Base-by-base conservation (phyloP, 2,329 filamentous ascomycete species). In the Cladosporium sp. region DNA sequence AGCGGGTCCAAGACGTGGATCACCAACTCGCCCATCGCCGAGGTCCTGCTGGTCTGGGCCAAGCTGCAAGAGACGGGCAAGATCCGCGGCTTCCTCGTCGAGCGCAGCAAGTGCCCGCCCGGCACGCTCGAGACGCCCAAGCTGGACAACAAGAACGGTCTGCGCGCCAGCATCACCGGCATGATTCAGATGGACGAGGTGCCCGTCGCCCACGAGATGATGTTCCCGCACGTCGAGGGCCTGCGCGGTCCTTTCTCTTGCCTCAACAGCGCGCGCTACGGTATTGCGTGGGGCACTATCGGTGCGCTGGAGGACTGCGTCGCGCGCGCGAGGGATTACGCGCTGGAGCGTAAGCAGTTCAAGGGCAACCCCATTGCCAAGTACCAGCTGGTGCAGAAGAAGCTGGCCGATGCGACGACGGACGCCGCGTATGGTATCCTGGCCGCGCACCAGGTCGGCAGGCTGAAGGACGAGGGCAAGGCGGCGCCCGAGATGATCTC, bases 361-460 rank as follows among this genome's bases (percentile, higher is more conserved):
- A 95, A 95, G 75, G 84, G 84, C 46, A 97, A 97, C 70, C 91
- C 92, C 0, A 78, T 98, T 49, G 93, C 92, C 38, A 95, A 88
- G 70, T 98, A 98, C 68, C 93, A 98, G 75, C 83, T 98, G 11
- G 81, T 98, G 49, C 93, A 98, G 31, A 96, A 96, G 82, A 98
- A 98, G 77, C 77, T 98, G 57, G 87, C 92, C 0, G 93, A 98
- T 70, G 93, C 93, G 1, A 78, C 82, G 3, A 96, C 92, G 0
- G 93, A 98, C 69, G 89, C 87, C 2, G 86, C 91, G 1, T 97
- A 87, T 67, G 93, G 93, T 41, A 87, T 89, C n/a, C 74, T 95
- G 51, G 93, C 93, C 6, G 86, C 89, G 7, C 83, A 89, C 54
- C 93, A 98, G 72, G 92, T 97, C 34, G 91, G 90, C 49, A 79